Conservation (phyloP, 768 basidiomycete species). For the Lentinula aciculospora region DNA sequence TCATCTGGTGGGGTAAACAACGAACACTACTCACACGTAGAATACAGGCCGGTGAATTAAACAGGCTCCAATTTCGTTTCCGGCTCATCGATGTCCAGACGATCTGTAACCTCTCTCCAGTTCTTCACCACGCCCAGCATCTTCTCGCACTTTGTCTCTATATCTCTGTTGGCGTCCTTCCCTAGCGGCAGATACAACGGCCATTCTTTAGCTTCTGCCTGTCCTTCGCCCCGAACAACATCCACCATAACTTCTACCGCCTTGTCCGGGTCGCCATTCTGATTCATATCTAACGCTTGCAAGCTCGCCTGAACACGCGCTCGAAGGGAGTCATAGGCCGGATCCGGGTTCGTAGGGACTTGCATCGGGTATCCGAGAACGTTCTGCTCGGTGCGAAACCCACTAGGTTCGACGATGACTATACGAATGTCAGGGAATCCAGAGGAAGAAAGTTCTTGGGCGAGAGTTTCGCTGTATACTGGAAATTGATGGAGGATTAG, state of each 20-base stretch:
- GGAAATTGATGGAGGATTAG: not conserved
- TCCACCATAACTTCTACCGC: conserved; percentile 26
- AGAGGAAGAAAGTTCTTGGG: not conserved
- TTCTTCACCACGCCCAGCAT: not conserved
- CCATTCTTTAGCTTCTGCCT: conserved; percentile 7
- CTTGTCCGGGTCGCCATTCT: conserved; percentile 23
- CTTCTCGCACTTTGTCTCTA: not conserved
- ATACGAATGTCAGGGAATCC: conserved; percentile 10
- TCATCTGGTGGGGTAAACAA: no score
- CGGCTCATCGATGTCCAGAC: not conserved
- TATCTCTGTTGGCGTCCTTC: not conserved
- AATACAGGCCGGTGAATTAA: no score
- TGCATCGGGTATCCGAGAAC: conserved; percentile 16
- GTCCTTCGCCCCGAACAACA: conserved; percentile 27
- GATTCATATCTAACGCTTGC: conserved; percentile 9
- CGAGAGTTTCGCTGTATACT: conserved; percentile 6
- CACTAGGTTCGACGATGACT: not conserved
- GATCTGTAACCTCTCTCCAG: not conserved
- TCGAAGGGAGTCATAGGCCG: not conserved
- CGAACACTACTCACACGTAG: no score
- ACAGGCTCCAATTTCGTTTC: not conserved
- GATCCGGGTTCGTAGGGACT: not conserved
- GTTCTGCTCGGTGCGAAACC: not conserved
- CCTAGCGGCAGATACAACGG: not conserved
- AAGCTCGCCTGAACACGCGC: conserved; percentile 1